phyloP scores from a whole-genome alignment of 495 filamentous ascomycete species.

The Penicillium verhagenii region DNA sequence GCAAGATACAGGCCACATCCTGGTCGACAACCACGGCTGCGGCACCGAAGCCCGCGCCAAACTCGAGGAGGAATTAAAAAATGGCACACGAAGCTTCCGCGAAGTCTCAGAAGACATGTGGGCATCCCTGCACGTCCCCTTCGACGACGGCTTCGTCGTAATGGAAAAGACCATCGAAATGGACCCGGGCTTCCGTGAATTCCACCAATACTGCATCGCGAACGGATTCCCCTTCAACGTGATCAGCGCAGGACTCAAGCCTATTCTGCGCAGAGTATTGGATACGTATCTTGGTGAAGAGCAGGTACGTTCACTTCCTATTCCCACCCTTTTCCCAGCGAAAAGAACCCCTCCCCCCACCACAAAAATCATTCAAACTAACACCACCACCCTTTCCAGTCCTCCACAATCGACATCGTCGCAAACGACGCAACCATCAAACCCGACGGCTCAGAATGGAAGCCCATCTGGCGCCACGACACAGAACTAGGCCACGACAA shows the following conservation, averaged over 20 bases:
- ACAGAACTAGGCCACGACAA: constrained; percentile 71
- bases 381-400: no score
- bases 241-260: constrained; percentile 71
- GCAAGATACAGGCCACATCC: constrained; percentile 75
- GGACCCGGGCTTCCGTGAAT: constrained; percentile 63
- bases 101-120: constrained; percentile 80
- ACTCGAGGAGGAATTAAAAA: constrained; percentile 67
- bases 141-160: constrained; percentile 70
- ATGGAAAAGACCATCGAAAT: constrained; percentile 65
- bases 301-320: constrained; percentile 43
- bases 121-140: constrained; percentile 65
- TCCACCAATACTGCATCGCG: constrained; percentile 64
- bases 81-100: constrained; percentile 65
- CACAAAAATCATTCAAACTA: constrained; percentile 3
- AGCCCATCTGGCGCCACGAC: constrained; percentile 69
- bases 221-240: constrained; percentile 71
- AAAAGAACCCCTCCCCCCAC: neutral
- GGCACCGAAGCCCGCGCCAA: constrained; percentile 53
- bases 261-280: constrained; percentile 59
- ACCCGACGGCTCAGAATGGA: constrained; percentile 60
- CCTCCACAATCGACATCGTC: constrained; percentile 64
- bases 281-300: constrained; percentile 65
- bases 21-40: constrained; percentile 69
- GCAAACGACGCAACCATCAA: constrained; percentile 67
- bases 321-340: no score